A percentile compares a stretch with the other conserved stretches of the same genome.
Evolutionary conservation across 129 eudicot genomes (phyloP).

Genomic region (Pulicaria dysenterica): DNA sequence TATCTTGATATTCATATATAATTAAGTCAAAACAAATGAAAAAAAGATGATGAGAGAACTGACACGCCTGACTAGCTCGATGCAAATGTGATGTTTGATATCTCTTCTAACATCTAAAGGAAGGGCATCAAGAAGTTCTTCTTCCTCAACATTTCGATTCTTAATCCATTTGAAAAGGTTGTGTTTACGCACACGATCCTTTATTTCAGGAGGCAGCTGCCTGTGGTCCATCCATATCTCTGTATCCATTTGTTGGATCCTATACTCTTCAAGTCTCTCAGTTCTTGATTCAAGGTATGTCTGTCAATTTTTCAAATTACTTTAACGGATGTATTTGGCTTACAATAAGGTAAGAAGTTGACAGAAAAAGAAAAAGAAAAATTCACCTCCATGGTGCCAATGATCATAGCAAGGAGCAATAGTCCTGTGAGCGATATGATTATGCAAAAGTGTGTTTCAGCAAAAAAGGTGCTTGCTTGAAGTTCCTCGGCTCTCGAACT

Average conservation of each 20-base stretch:
- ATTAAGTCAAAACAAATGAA: background rate
- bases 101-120: conserved; percentile 75
- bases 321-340: background rate
- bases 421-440: conserved; percentile 67
- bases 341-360: background rate
- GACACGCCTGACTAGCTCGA: conserved; percentile 70
- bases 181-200: conserved; percentile 62
- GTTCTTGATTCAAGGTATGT: conserved; percentile 74
- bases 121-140: conserved; percentile 52
- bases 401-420: conserved; percentile 72
- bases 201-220: conserved; percentile 65
- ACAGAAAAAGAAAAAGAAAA: background rate
- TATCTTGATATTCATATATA: background rate
- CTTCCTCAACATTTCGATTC: conserved; percentile 72
- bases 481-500: conserved; percentile 79
- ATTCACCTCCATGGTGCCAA: conserved; percentile 88
- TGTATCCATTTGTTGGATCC: conserved; percentile 65
- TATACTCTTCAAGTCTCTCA: conserved; percentile 67
- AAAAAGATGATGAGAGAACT: conserved; percentile 25
- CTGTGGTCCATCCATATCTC: conserved; percentile 85
- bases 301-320: conserved; percentile 28
- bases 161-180: conserved; percentile 67
- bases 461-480: conserved; percentile 57
- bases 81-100: conserved; percentile 75
- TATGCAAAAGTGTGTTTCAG: conserved; percentile 67